A percentile compares a stretch with the other conserved stretches of the same genome.
Evolutionary conservation across 116 monocot species (phyloP).

Genomic region (Cymodocea nodosa): DNA sequence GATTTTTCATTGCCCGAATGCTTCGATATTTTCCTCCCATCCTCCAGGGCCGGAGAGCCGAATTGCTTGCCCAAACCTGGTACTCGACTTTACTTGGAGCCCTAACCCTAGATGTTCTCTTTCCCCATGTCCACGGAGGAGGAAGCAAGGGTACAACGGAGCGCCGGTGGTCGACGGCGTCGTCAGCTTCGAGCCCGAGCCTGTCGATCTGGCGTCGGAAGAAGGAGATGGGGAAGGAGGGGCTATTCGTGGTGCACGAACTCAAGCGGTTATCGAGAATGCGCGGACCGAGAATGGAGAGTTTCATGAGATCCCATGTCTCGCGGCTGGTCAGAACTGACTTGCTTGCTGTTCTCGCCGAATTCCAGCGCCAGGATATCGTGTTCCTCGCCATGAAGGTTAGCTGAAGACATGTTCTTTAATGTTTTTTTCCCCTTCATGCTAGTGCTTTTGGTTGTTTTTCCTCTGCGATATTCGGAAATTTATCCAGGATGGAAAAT

Average conservation of each 20-base stretch:
- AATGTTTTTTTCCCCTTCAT: too few species aligned
- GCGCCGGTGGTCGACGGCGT: background rate
- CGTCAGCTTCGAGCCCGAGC: constrained; percentile 30
- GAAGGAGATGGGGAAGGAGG: constrained; percentile 99
- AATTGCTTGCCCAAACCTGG: background rate
- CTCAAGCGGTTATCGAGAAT: constrained; percentile 53
- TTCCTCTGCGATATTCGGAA: too few species aligned
- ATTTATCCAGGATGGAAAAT: too few species aligned
- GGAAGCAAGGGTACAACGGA: background rate
- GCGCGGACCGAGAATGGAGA: constrained; percentile 28
- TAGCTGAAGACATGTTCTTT: background rate
- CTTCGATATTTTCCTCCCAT: background rate
- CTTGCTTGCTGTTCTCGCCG: constrained; percentile 52
- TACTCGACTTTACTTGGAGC: background rate
- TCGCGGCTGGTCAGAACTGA: constrained; percentile 65
- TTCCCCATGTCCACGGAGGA: background rate
- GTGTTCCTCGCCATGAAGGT: constrained; percentile 79
- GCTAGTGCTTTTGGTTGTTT: too few species aligned
- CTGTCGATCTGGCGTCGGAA: constrained; percentile 94
- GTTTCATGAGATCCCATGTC: constrained; percentile 70
- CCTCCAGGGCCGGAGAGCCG: background rate
- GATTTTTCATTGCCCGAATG: background rate
- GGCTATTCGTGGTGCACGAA: constrained; percentile 72
- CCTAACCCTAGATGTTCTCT: background rate
- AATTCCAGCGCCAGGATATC: constrained; percentile 66